Conservation (phyloP, 768 basidiomycete genomes). For the Mycena polygramma region DNA sequence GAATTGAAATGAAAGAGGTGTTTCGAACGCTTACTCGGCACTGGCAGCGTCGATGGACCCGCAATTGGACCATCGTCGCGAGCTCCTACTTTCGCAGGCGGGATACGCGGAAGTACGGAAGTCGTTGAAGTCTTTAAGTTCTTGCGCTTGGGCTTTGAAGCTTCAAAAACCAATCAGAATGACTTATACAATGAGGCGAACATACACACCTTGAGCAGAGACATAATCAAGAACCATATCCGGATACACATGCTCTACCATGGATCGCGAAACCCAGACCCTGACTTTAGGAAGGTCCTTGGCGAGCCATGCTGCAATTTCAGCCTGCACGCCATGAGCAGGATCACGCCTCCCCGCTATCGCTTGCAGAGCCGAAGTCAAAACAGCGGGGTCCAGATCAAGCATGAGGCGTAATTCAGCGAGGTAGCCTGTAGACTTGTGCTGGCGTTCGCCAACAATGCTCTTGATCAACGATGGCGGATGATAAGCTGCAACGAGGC, state of each 20-base stretch:
- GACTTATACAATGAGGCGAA: not conserved
- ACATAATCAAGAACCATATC: slow-evolving; percentile 15
- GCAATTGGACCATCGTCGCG: too few species aligned
- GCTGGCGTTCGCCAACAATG: slow-evolving; percentile 16
- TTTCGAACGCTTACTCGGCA: too few species aligned
- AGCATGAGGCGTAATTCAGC: slow-evolving; percentile 20
- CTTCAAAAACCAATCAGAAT: not conserved
- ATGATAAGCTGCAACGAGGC: accelerated
- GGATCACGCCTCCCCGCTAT: slow-evolving; percentile 17
- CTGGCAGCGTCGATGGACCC: too few species aligned
- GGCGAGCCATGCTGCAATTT: slow-evolving; percentile 5
- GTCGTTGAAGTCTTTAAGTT: too few species aligned
- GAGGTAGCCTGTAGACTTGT: slow-evolving; percentile 24
- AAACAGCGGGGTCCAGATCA: slow-evolving; percentile 1
- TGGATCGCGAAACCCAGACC: slow-evolving; percentile 16
- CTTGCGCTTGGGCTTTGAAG: too few species aligned
- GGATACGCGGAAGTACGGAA: too few species aligned
- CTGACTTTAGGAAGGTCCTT: not conserved
- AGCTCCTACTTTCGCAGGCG: not conserved
- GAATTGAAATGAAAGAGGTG: too few species aligned
- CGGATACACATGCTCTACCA: slow-evolving; percentile 25
- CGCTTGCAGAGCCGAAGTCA: slow-evolving; percentile 11
- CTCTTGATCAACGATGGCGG: slow-evolving; percentile 10
- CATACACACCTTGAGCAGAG: not conserved
- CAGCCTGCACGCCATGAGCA: not conserved